Conservation (phyloP, 192 early-diverging fungal genomes). For the Backusella sp. region DNA sequence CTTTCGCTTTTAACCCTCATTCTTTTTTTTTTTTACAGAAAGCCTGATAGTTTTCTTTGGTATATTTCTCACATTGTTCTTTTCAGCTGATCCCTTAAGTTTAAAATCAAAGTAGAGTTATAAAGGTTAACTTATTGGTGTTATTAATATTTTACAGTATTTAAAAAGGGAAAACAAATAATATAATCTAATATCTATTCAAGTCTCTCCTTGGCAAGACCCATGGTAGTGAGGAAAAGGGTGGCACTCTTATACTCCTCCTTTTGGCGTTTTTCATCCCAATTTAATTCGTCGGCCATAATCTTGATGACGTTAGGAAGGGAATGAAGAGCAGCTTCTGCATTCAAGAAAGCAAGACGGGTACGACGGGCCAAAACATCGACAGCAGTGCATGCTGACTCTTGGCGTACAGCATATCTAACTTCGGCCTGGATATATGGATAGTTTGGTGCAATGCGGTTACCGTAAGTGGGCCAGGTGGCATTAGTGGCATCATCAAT, state of each 20-base stretch:
- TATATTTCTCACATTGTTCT: not conserved
- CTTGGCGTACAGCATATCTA: conserved; percentile 85
- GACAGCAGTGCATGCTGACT: conserved; percentile 91
- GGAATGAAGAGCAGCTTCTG: conserved; percentile 83
- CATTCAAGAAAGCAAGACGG: conserved; percentile 91
- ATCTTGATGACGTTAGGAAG: conserved; percentile 87
- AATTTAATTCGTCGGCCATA: conserved; percentile 86
- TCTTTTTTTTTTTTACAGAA: not conserved
- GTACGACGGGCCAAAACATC: conserved; percentile 92
- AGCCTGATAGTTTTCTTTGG: not conserved
- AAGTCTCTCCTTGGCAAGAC: conserved; percentile 46
- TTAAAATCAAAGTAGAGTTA: not conserved
- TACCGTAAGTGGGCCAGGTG: conserved; percentile 80
- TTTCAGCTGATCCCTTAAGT: not conserved
- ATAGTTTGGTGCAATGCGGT: conserved; percentile 73
- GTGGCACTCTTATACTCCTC: conserved; percentile 69
- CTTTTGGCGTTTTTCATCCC: conserved; percentile 63
- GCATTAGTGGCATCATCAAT: conserved; percentile 71
- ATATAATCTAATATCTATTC: conserved; percentile 4
- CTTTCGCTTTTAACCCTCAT: not conserved
- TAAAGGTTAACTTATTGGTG: not conserved
- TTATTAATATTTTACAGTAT: conserved; percentile 10
- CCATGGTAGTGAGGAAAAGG: conserved; percentile 88
- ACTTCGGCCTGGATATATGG: conserved; percentile 96
- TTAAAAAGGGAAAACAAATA: not conserved